Conservation (phyloP, 2,329 filamentous ascomycete genomes). For the Phialophora expanda region DNA sequence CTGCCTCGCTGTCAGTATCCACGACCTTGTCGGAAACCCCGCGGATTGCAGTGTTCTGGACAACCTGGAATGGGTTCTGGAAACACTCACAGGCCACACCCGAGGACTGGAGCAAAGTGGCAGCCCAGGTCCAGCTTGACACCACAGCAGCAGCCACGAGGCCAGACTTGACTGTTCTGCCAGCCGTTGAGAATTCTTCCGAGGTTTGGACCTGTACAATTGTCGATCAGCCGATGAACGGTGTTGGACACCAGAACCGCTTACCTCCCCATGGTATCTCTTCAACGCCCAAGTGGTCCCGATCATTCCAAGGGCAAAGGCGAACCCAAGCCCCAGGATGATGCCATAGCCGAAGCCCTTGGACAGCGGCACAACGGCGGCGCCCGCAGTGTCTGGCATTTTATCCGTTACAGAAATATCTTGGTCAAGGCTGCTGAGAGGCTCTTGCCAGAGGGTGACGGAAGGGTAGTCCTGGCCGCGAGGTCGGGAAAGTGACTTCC, state of each 20-base stretch:
- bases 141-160: slow-evolving; percentile 89
- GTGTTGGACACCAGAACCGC: background rate
- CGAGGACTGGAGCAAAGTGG: slow-evolving; percentile 66
- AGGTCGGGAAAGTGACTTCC: background rate
- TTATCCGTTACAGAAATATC: background rate
- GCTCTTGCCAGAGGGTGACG: background rate
- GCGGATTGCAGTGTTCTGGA: background rate
- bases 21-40: background rate
- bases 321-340: slow-evolving; percentile 73
- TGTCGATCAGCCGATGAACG: background rate
- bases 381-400: slow-evolving; percentile 28
- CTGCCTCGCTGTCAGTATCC: background rate
- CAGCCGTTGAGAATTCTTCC: slow-evolving; percentile 90
- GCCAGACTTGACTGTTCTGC: slow-evolving; percentile 85
- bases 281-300: slow-evolving; percentile 73
- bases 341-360: slow-evolving; percentile 75
- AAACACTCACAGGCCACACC: slow-evolving; percentile 67
- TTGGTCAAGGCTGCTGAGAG: background rate
- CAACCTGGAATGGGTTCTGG: background rate
- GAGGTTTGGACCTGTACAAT: slow-evolving; percentile 73
- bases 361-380: slow-evolving; percentile 27
- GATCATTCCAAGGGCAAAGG: slow-evolving; percentile 77
- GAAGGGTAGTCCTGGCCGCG: background rate
- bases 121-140: slow-evolving; percentile 74
- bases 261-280: slow-evolving; percentile 66